Percentiles rank a stretch among this genome's conserved stretches.
These are phyloP conservation scores for Pichia thaimueangensis DNA, from an alignment of 805 yeast genomes.

Conservation along the genomic window DNA sequence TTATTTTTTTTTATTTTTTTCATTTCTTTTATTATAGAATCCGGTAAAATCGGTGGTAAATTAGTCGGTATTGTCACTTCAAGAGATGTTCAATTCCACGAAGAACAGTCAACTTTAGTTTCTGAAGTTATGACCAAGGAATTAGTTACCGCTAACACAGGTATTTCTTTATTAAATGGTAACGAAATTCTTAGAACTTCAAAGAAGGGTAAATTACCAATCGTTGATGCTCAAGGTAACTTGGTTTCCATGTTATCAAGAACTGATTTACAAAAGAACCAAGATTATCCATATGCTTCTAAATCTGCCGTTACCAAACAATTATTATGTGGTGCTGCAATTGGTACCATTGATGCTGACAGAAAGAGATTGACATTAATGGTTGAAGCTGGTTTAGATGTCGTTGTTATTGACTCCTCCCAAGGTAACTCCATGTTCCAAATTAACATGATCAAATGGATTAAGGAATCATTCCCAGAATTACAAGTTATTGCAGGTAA, in stretches of 20 bases:
- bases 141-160: slow-evolving; percentile 74
- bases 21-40: slow-evolving; percentile 42
- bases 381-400: slow-evolving; percentile 95
- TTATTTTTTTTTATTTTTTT: background rate
- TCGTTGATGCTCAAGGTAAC: slow-evolving; percentile 70
- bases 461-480: slow-evolving; percentile 71
- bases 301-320: slow-evolving; percentile 91
- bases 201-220: slow-evolving; percentile 96
- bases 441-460: slow-evolving; percentile 87
- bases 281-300: slow-evolving; percentile 88
- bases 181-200: slow-evolving; percentile 85
- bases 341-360: slow-evolving; percentile 91
- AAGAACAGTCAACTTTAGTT: slow-evolving; percentile 55
- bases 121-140: slow-evolving; percentile 87
- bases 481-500: slow-evolving; percentile 95
- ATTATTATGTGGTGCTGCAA: slow-evolving; percentile 96
- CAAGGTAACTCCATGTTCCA: slow-evolving; percentile 98
- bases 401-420: slow-evolving; percentile 90
- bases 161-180: slow-evolving; percentile 79
- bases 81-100: slow-evolving; percentile 94
- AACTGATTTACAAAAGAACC: slow-evolving; percentile 95
- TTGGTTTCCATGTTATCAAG: slow-evolving; percentile 86
- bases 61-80: slow-evolving; percentile 93
- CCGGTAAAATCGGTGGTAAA: slow-evolving; percentile 82
- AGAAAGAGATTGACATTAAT: slow-evolving; percentile 75